Evolutionary conservation across 2,329 filamentous ascomycete genomes (phyloP).

Genomic region (Exophiala spinifera): DNA sequence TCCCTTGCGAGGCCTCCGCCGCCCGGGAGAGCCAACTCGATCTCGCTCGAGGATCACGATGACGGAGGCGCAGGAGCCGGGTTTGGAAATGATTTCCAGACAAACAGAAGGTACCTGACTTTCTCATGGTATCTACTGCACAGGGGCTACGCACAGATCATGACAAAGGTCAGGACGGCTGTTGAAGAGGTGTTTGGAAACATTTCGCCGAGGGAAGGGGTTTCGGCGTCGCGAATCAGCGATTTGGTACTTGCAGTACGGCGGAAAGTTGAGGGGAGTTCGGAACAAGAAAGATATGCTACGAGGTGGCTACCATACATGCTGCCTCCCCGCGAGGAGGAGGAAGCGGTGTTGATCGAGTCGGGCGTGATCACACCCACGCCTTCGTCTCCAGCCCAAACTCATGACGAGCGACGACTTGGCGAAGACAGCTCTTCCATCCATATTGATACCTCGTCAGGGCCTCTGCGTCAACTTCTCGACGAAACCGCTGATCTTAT

Average conservation of each 20-base stretch:
- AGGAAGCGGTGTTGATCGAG: slow-evolving; percentile 78
- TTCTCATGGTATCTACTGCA: slow-evolving; percentile 99
- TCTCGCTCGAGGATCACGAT: slow-evolving; percentile 89
- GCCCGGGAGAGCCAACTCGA: slow-evolving; percentile 46
- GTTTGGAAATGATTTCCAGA: slow-evolving; percentile 92
- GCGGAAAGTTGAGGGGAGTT: slow-evolving; percentile 75
- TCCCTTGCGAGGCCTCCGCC: slow-evolving; percentile 77
- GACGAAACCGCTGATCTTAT: slow-evolving; percentile 96
- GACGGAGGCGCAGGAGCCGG: slow-evolving; percentile 76
- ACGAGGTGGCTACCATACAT: slow-evolving; percentile 79
- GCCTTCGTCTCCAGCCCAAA: slow-evolving; percentile 33
- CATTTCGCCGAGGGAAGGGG: slow-evolving; percentile 81
- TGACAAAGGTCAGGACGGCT: slow-evolving; percentile 76
- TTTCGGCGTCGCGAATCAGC: slow-evolving; percentile 75
- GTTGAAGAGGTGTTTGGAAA: slow-evolving; percentile 88
- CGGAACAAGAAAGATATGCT: slow-evolving; percentile 59
- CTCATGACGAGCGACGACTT: slow-evolving; percentile 11
- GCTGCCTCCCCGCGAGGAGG: slow-evolving; percentile 66
- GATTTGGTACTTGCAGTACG: slow-evolving; percentile 80
- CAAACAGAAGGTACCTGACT: slow-evolving; percentile 88
- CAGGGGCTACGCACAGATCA: slow-evolving; percentile 78
- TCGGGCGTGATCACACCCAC: slow-evolving; percentile 65
- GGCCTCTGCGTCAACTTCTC: slow-evolving; percentile 71
- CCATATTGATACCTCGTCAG: slow-evolving; percentile 26
- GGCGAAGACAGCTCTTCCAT: slow-evolving; percentile 3